Base-by-base conservation (phyloP, 176 grass and related monocot species). In the Sorghum bicolor region DNA sequence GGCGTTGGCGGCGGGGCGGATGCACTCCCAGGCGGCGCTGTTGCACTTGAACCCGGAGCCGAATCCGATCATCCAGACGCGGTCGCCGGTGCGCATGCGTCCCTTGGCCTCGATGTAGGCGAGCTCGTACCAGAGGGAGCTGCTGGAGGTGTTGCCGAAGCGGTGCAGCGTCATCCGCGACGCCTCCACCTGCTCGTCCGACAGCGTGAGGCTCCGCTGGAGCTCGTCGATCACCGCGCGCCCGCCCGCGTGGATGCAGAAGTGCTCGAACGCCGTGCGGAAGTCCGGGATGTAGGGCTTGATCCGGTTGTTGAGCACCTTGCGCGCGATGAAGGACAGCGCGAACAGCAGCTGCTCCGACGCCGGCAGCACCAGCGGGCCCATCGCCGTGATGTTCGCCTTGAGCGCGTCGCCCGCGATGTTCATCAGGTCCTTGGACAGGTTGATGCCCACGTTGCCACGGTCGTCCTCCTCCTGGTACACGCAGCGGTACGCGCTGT, bases 211-310 rank as follows among this genome's bases (percentile, higher is more conserved):
- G 90, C 93, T 85, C 39, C 47, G 70, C 93, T 92, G 48, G 17
- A 97, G 90, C 88, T 97, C 95, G 86, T 98, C 96, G 77, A 98
- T 98, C 13, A 98, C 95, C 0, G 95, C 95, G 0, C 92, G 64
- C 3, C 95, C 95, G 1, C 95, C 95, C 0, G 95, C 95, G 77
- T 98, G 95, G 73, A 98, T 93, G 91, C 95, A 98, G 85, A 98
- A 98, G 86, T 98, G 96, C 72, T 98, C 96, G 83, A 98, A 98
- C 45, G 96, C 96, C 64, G 72, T 82, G 62, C 88, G 70, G 88
- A 96, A 96, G 81, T 95, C 93, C 2, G 93, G 93, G 12, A 95
- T 80, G 85, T 95, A 95, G 28, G 90, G 90, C 88, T 94, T 94
- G 62, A 96, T 43, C 53, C 83, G 79, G 19, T 65, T 8, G 67